Conservation (phyloP, 139 green algal genomes). For the Deuterostichococcus epilithicus region DNA sequence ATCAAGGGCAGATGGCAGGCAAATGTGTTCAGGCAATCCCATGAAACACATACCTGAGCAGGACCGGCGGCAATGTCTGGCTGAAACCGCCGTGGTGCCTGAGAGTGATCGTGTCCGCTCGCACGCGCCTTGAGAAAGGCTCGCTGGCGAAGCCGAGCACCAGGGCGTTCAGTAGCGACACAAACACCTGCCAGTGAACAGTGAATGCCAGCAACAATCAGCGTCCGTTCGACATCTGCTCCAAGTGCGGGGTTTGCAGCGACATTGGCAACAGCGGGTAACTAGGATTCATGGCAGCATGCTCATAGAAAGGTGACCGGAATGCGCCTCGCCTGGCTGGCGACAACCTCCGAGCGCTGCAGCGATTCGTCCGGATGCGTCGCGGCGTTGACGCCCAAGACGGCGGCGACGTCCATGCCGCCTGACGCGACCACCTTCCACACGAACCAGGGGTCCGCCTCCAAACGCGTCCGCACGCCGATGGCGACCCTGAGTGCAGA, state of each 20-base stretch:
- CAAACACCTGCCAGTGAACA: neutral
- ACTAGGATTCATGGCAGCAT: neutral
- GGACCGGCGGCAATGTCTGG: neutral
- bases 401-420: neutral
- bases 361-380: neutral
- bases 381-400: neutral
- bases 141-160: neutral
- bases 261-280: too few species aligned
- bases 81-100: neutral
- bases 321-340: neutral
- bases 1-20: too few species aligned
- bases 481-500: neutral
- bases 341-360: neutral
- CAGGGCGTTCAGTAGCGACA: neutral
- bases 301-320: neutral
- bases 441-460: neutral
- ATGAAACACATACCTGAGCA: too few species aligned
- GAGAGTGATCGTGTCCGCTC: neutral
- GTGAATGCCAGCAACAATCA: too few species aligned
- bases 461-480: neutral
- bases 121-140: neutral
- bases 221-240: too few species aligned
- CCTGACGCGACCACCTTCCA: neutral
- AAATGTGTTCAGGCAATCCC: too few species aligned
- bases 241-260: too few species aligned